These are phyloP conservation scores for Pseudocercospora fijiensis DNA, from an alignment of 2,329 filamentous ascomycete species.

Conservation along the genomic window DNA sequence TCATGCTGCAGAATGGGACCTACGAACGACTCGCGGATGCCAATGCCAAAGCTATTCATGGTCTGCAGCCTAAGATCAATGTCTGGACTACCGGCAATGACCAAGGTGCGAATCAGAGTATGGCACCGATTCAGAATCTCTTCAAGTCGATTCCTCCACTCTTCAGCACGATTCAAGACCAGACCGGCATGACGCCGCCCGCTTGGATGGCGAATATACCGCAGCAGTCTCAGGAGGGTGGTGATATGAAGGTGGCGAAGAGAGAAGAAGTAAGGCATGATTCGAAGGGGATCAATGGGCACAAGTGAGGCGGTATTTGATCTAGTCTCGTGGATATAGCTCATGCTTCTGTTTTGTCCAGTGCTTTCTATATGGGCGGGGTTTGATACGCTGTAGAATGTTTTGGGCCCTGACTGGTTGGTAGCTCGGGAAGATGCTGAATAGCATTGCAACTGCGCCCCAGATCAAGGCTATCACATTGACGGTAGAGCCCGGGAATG, in stretches of 20 bases:
- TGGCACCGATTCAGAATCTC: constrained; percentile 62
- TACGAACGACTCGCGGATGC: constrained; percentile 75
- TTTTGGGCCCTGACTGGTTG: constrained; percentile 43
- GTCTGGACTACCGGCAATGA: constrained; percentile 76
- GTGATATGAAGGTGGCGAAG: background rate
- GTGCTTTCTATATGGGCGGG: background rate
- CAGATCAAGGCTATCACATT: constrained; percentile 49
- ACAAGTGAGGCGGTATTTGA: background rate
- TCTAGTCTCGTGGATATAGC: background rate
- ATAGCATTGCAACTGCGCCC: constrained; percentile 47
- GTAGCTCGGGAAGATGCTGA: constrained; percentile 49
- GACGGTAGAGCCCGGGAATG: constrained; percentile 22
- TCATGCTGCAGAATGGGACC: constrained; percentile 82
- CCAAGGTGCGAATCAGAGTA: constrained; percentile 53
- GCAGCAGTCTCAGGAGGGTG: constrained; percentile 8
- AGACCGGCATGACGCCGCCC: constrained; percentile 79
- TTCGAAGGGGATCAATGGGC: background rate
- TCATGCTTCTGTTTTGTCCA: background rate
- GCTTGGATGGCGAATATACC: constrained; percentile 64
- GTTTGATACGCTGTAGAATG: constrained; percentile 28
- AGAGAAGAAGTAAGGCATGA: background rate
- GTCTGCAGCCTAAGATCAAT: constrained; percentile 83
- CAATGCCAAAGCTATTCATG: constrained; percentile 72
- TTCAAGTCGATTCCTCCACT: constrained; percentile 83
- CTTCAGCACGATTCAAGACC: constrained; percentile 81